Evolutionary conservation across 108 stramenopile genomes (phyloP).

Genomic region (Fragilaria radians): DNA sequence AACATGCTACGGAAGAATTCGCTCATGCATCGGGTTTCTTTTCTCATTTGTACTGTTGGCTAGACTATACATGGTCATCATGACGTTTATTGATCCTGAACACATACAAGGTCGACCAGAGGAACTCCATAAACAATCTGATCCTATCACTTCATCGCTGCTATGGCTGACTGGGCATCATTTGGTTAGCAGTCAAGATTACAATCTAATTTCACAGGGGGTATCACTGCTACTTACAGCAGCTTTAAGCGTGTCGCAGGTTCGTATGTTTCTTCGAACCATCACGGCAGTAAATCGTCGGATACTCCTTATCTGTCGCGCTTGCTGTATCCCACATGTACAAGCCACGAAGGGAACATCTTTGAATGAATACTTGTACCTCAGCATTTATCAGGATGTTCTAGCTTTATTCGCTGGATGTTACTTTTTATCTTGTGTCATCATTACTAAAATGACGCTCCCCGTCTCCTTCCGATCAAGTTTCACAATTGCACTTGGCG

Average conservation of each 20-base stretch:
- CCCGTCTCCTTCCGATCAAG: conserved; percentile 45
- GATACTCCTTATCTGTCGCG: conserved; percentile 15
- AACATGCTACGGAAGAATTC: conserved; percentile 39
- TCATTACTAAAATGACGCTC: conserved; percentile 60
- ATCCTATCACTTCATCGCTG: conserved; percentile 49
- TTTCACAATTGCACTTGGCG: conserved; percentile 52
- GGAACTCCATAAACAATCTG: conserved; percentile 10
- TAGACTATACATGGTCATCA: conserved; percentile 38
- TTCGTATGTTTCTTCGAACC: conserved; percentile 57
- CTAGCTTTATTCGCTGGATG: conserved; percentile 43
- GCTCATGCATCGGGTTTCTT: conserved; percentile 38
- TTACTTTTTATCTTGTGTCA: conserved; percentile 67
- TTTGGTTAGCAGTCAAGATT: conserved; percentile 42
- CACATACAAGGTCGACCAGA: not conserved
- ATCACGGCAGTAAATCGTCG: conserved; percentile 40
- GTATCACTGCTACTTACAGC: conserved; percentile 61
- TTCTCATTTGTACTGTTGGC: conserved; percentile 61
- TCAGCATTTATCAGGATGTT: conserved; percentile 2
- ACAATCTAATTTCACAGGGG: conserved; percentile 45
- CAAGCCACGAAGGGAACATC: not conserved
- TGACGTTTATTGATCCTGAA: conserved; percentile 17
- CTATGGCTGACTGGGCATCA: conserved; percentile 63
- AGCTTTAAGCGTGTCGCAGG: conserved; percentile 52
- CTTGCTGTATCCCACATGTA: conserved; percentile 1
- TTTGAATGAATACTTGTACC: not conserved